These are phyloP conservation scores for Huntiella savannae DNA, from an alignment of 2,329 filamentous ascomycete species.

Conservation along the genomic window DNA sequence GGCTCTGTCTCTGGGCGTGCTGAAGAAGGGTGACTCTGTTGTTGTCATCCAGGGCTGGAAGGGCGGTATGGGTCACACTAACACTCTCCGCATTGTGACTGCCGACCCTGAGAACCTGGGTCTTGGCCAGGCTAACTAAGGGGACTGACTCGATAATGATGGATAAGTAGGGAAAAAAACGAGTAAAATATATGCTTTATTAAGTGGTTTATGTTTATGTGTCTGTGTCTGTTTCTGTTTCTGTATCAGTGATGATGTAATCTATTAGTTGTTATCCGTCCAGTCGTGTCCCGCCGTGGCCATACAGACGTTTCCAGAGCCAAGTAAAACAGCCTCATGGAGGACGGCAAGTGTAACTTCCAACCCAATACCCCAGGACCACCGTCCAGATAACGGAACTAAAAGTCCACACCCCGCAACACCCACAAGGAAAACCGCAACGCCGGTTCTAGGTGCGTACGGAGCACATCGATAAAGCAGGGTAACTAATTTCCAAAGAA, in stretches of 20 bases:
- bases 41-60: constrained; percentile 83
- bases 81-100: constrained; percentile 51
- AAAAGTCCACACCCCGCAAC: constrained; percentile 50
- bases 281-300: no score
- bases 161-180: not conserved
- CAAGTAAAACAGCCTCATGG: no score
- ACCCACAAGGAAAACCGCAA: constrained; percentile 47
- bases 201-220: no score
- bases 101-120: constrained; percentile 39
- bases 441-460: constrained; percentile 41
- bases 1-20: constrained; percentile 63
- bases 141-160: not conserved
- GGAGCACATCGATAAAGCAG: constrained; percentile 54
- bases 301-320: no score
- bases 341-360: no score
- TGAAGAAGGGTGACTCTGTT: constrained; percentile 53
- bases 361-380: no score
- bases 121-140: constrained; percentile 24
- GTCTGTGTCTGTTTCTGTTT: no score
- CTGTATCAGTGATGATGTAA: no score
- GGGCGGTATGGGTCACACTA: constrained; percentile 81
- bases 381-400: constrained; percentile 15
- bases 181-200: not conserved
- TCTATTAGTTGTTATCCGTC: no score
- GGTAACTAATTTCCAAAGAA: constrained; percentile 48